phyloP scores from a whole-genome alignment of 164 flowering plant species.

The Annona squamosa region DNA sequence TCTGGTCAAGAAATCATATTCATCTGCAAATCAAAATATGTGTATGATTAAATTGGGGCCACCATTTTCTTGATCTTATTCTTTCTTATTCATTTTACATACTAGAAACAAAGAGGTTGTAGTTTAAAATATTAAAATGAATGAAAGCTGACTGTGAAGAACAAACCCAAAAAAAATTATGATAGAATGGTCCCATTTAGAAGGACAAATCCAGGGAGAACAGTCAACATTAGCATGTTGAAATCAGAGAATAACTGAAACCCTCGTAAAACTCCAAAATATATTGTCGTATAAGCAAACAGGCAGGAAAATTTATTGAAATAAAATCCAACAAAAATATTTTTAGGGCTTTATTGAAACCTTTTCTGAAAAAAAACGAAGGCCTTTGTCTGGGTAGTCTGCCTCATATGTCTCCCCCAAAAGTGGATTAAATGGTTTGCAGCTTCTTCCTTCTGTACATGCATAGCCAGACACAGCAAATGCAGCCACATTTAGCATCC shows the following conservation, averaged over 20 bases:
- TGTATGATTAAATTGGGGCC: too few relatives aligned
- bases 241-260: background rate
- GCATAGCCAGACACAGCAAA: constrained; percentile 98
- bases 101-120: too few relatives aligned
- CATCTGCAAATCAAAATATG: too few relatives aligned
- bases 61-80: too few relatives aligned
- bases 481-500: constrained; percentile 91
- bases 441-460: constrained; percentile 87
- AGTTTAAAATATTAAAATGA: too few relatives aligned
- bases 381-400: constrained; percentile 91
- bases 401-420: constrained; percentile 97
- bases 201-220: background rate
- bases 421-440: constrained; percentile 96
- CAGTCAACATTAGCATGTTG: background rate
- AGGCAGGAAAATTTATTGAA: background rate
- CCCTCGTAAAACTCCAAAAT: background rate
- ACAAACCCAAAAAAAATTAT: too few relatives aligned
- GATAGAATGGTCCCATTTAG: too few relatives aligned
- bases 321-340: background rate
- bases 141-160: too few relatives aligned
- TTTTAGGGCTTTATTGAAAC: constrained; percentile 22
- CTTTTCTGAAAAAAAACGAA: constrained; percentile 94
- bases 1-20: too few relatives aligned
- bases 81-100: too few relatives aligned
- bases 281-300: background rate